These are phyloP conservation scores for Penicillium hordei DNA, from an alignment of 2,329 filamentous ascomycete species.

Conservation along the genomic window DNA sequence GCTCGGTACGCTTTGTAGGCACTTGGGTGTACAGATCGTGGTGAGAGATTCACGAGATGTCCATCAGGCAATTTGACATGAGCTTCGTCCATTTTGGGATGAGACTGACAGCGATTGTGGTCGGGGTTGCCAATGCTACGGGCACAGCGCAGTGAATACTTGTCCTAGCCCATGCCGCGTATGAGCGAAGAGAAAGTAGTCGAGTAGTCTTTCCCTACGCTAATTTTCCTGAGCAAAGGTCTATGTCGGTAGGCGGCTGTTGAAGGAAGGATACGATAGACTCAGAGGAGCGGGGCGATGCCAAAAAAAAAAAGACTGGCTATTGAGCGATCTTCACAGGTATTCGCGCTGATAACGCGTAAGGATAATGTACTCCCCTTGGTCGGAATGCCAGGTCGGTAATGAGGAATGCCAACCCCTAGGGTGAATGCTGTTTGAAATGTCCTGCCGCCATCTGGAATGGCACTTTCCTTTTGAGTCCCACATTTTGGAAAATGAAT, in stretches of 20 bases:
- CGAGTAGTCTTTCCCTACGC: background rate
- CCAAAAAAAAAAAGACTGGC: conserved; percentile 2
- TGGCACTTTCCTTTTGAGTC: conserved; percentile 8
- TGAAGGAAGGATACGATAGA: conserved; percentile 8
- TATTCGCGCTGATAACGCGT: conserved; percentile 15
- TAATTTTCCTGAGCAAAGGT: conserved; percentile 2
- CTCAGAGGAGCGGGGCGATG: conserved; percentile 8
- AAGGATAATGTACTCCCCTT: conserved; percentile 22
- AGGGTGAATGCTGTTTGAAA: conserved; percentile 19
- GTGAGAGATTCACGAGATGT: conserved; percentile 33
- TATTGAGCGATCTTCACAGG: background rate
- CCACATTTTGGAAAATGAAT: background rate
- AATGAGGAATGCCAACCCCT: conserved; percentile 25
- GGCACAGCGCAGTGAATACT: conserved; percentile 22
- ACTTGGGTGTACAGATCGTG: conserved; percentile 20
- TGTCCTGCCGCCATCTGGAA: conserved; percentile 22
- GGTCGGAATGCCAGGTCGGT: conserved; percentile 20
- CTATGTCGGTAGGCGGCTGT: conserved; percentile 2
- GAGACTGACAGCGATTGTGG: conserved; percentile 1
- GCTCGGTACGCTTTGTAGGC: conserved; percentile 22
- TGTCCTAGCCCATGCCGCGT: conserved; percentile 21
- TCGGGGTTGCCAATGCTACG: conserved; percentile 15
- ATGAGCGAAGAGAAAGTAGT: background rate
- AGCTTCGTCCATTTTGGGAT: conserved; percentile 28
- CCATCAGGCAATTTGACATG: conserved; percentile 30